Conservation (phyloP, 768 basidiomycete species). For the Hericium erinaceus region DNA sequence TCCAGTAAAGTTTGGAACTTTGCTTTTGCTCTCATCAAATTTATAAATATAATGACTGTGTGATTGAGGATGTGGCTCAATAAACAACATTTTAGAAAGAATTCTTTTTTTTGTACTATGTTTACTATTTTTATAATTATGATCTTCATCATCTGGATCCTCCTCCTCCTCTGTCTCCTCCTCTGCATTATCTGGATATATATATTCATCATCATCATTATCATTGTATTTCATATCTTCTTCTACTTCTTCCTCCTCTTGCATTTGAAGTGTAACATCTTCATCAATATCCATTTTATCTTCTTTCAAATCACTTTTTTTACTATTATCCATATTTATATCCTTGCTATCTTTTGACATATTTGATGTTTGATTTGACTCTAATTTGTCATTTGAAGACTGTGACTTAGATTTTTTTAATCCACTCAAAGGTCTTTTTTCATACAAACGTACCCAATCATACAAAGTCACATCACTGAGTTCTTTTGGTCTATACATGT, state of each 20-base stretch:
- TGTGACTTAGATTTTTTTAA: neutral
- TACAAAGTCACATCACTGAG: constrained; percentile 18
- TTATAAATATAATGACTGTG: constrained; percentile 16
- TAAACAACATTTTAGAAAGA: constrained; percentile 4
- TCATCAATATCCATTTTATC: neutral
- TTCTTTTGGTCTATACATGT: constrained; percentile 19
- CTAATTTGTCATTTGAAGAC: neutral
- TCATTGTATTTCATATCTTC: neutral
- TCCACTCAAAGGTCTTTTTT: neutral
- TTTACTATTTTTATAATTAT: neutral
- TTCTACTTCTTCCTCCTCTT: neutral
- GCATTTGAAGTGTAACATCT: neutral
- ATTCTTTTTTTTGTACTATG: neutral
- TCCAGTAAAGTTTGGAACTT: constrained; percentile 23
- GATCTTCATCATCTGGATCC: neutral
- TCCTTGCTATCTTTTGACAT: too few species aligned
- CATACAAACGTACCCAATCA: constrained; percentile 15
- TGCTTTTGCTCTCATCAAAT: neutral
- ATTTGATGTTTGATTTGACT: too few species aligned
- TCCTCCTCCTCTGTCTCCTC: neutral
- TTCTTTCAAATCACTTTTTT: too few species aligned
- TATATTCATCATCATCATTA: neutral
- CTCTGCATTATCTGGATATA: neutral
- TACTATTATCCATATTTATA: neutral
- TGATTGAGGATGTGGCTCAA: constrained; percentile 17